Evolutionary conservation across 352 stramenopile species (phyloP).

Genomic region (Globisporangium acanthophoron): DNA sequence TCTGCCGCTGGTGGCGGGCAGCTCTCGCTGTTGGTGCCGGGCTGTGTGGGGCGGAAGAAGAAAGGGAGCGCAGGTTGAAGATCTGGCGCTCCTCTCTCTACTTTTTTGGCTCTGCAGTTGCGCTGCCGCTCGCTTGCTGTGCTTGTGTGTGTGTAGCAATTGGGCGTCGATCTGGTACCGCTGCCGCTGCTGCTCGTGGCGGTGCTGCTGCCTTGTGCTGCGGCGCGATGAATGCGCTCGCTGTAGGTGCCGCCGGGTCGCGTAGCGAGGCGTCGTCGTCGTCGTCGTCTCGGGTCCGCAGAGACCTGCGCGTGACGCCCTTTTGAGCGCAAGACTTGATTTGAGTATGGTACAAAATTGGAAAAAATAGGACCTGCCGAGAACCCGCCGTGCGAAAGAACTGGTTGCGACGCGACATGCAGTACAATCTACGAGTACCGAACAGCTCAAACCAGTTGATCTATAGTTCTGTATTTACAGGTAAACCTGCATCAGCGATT

Average conservation of each 20-base stretch:
- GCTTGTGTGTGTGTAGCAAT: too few relatives aligned
- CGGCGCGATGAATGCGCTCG: too few relatives aligned
- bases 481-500: neutral
- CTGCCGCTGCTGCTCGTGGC: too few relatives aligned
- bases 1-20: neutral
- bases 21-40: neutral
- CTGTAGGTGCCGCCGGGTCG: too few relatives aligned
- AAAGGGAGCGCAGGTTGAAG: neutral
- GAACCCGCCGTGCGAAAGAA: neutral
- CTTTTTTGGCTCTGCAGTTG: neutral
- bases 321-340: neutral
- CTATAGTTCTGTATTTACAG: neutral
- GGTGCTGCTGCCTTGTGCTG: too few relatives aligned
- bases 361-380: neutral
- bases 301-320: neutral
- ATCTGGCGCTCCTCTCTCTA: neutral
- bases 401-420: too few relatives aligned
- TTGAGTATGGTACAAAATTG: neutral
- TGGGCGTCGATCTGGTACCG: too few relatives aligned
- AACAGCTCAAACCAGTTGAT: neutral
- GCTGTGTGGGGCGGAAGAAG: neutral
- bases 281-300: too few relatives aligned
- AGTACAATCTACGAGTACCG: neutral
- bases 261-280: too few relatives aligned
- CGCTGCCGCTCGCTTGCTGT: too few relatives aligned